Percentiles rank a stretch among this genome's conserved stretches.
Evolutionary conservation across 83 land plant genomes (phyloP).

Genomic region (Diphasiastrum complanatum): DNA sequence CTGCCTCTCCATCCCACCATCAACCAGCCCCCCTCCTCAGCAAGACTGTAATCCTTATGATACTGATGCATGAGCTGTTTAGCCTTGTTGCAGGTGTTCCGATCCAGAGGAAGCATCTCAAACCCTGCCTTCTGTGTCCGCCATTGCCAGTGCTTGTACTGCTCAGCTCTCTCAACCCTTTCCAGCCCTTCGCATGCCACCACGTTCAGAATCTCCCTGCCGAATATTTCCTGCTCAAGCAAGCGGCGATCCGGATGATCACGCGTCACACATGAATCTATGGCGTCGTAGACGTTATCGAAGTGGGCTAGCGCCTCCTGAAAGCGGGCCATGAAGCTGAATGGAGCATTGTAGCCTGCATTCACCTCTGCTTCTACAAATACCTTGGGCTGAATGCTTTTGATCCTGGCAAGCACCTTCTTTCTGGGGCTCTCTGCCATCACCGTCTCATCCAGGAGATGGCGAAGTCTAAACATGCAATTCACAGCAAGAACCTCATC

Average conservation of each 20-base stretch:
- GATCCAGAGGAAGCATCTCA: conserved; percentile 39
- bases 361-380: conserved; percentile 52
- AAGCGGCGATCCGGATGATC: conserved; percentile 38
- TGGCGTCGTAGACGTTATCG: conserved; percentile 49
- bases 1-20: conserved; percentile 81
- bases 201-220: conserved; percentile 57
- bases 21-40: conserved; percentile 56
- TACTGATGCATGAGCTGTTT: conserved; percentile 19
- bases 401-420: conserved; percentile 48
- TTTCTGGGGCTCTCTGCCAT: conserved; percentile 57
- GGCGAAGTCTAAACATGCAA: conserved; percentile 44
- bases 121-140: conserved; percentile 60
- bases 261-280: conserved; percentile 34
- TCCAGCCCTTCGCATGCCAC: conserved; percentile 76
- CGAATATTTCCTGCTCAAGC: conserved; percentile 49
- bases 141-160: conserved; percentile 78
- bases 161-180: conserved; percentile 72
- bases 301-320: conserved; percentile 60
- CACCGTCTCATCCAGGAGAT: conserved; percentile 77
- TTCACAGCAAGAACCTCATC: conserved; percentile 72
- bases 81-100: conserved; percentile 21
- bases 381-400: conserved; percentile 48
- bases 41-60: conserved; percentile 61
- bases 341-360: conserved; percentile 61
- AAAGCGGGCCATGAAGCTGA: conserved; percentile 63